Evolutionary conservation across 805 yeast species (phyloP).

Genomic region (Clavispora vitiphila): DNA sequence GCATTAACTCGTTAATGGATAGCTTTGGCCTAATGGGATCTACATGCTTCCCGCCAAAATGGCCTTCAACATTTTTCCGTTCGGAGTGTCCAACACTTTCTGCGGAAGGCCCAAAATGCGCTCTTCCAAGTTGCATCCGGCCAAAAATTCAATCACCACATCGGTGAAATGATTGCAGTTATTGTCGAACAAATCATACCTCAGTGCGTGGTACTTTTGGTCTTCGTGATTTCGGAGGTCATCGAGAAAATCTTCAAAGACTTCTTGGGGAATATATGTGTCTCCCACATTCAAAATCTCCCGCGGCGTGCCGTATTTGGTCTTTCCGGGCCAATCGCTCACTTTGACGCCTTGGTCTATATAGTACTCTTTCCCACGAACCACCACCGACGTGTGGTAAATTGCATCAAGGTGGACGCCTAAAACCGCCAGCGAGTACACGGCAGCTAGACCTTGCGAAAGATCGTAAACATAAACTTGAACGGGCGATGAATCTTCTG

Average conservation of each 20-base stretch:
- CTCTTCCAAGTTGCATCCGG: conserved; percentile 50
- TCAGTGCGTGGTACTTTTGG: conserved; percentile 40
- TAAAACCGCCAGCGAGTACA: conserved; percentile 44
- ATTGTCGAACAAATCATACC: conserved; percentile 55
- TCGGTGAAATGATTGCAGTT: conserved; percentile 68
- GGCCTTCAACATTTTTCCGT: conserved; percentile 30
- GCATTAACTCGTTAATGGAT: too few species aligned
- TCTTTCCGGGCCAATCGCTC: conserved; percentile 39
- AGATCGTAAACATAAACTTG: conserved; percentile 60
- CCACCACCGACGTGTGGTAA: conserved; percentile 60
- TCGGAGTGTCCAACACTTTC: conserved; percentile 38
- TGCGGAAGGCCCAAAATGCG: conserved; percentile 50
- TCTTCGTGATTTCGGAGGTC: conserved; percentile 39
- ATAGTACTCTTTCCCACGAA: conserved; percentile 50
- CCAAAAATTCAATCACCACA: conserved; percentile 51
- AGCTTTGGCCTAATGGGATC: neutral
- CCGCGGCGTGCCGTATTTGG: conserved; percentile 57
- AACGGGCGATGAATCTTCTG: conserved; percentile 33
- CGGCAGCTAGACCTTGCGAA: conserved; percentile 55
- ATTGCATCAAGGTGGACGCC: conserved; percentile 58
- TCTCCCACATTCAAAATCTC: conserved; percentile 50
- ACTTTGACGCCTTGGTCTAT: conserved; percentile 55
- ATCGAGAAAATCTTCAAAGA: conserved; percentile 47
- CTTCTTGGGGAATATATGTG: conserved; percentile 47
- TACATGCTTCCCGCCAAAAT: conserved; percentile 23